phyloP scores from a whole-genome alignment of 2,329 filamentous ascomycete genomes.

The Botrytis hyacinthi region DNA sequence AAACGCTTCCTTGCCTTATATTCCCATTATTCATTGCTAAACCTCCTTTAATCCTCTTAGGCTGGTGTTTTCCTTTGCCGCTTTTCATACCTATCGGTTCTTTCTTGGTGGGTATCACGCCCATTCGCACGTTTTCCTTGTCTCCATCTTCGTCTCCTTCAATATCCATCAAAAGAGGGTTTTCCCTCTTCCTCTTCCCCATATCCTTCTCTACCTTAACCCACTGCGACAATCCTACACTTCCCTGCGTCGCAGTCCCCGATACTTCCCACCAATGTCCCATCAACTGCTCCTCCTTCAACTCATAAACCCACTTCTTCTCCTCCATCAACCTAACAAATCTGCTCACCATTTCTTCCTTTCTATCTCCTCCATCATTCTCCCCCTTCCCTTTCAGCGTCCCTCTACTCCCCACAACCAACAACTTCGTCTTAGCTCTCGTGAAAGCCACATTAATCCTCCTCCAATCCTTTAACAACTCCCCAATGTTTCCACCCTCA shows the following conservation, averaged over 20 bases:
- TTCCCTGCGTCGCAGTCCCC: conserved; percentile 47
- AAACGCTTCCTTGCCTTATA: conserved; percentile 33
- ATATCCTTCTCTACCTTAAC: conserved; percentile 20
- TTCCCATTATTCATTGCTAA: conserved; percentile 50
- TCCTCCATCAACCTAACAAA: conserved; percentile 77
- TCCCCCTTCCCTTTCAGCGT: conserved; percentile 68
- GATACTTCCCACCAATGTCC: conserved; percentile 62
- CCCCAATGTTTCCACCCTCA: conserved; percentile 77
- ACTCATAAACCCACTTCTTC: conserved; percentile 75
- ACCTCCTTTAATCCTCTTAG: conserved; percentile 57
- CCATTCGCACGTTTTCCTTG: not conserved
- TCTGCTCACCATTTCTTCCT: conserved; percentile 70
- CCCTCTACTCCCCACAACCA: conserved; percentile 78
- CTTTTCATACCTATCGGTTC: not conserved
- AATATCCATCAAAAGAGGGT: not conserved
- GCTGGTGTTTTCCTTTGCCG: conserved; percentile 34
- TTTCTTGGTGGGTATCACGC: not conserved
- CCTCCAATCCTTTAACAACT: conserved; percentile 86
- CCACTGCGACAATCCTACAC: conserved; percentile 22
- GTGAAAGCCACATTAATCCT: conserved; percentile 96
- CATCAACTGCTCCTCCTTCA: conserved; percentile 62
- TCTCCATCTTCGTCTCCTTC: not conserved
- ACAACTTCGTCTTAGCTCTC: conserved; percentile 83
- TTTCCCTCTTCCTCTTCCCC: conserved; percentile 13
- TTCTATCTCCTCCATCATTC: conserved; percentile 41